These are phyloP conservation scores for Phytopythium kandeliae DNA, from an alignment of 352 stramenopile genomes.

Conservation along the genomic window DNA sequence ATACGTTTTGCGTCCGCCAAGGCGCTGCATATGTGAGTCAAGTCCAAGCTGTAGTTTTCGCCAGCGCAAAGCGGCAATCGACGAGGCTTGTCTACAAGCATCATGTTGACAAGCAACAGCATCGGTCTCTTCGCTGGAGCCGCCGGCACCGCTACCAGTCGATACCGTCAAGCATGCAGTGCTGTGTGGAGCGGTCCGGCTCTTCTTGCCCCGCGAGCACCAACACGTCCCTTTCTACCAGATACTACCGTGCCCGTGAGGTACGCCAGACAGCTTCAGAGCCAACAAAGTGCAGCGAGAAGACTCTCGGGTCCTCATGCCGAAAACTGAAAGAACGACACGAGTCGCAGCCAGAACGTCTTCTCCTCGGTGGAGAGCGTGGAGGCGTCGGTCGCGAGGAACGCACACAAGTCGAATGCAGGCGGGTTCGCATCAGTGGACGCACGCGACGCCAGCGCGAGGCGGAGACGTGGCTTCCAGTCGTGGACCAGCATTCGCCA, in stretches of 20 bases:
- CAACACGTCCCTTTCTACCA: too few relatives aligned
- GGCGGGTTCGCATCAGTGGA: neutral
- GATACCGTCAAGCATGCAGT: too few relatives aligned
- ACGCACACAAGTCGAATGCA: slow-evolving; percentile 22
- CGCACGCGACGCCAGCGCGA: slow-evolving; percentile 10
- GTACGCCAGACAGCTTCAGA: slow-evolving; percentile 3
- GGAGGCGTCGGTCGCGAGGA: slow-evolving; percentile 19
- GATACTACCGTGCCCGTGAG: too few relatives aligned
- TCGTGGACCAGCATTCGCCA: slow-evolving; percentile 11
- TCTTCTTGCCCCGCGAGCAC: too few relatives aligned
- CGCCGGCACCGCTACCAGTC: too few relatives aligned
- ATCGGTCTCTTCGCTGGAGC: too few relatives aligned
- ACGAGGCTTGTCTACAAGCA: too few relatives aligned
- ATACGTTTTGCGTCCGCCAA: neutral
- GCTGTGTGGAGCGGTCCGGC: too few relatives aligned
- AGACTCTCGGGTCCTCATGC: neutral
- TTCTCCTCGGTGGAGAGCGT: slow-evolving; percentile 27
- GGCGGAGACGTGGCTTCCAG: slow-evolving; percentile 31
- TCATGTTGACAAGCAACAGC: too few relatives aligned
- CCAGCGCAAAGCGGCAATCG: neutral
- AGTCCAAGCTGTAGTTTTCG: too few relatives aligned
- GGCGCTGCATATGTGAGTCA: neutral
- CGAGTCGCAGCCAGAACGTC: slow-evolving; percentile 49
- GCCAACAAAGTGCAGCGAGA: neutral
- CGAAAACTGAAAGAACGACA: slow-evolving; percentile 56